phyloP scores from a whole-genome alignment of 2,329 filamentous ascomycete genomes.

The Phoma sp. region DNA sequence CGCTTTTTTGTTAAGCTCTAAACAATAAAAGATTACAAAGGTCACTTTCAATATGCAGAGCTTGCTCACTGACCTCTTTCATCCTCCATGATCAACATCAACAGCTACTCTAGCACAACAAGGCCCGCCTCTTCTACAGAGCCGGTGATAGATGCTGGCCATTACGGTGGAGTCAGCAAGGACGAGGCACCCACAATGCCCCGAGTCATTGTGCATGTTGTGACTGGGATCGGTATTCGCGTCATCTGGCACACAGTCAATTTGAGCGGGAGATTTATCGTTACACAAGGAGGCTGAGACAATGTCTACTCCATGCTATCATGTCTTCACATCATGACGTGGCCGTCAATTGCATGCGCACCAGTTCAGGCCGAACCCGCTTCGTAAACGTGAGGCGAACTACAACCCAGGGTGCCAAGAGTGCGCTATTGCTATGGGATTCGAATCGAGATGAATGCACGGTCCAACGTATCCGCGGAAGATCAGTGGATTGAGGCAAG shows the following conservation, averaged over 20 bases:
- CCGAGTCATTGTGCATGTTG: not conserved
- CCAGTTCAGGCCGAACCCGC: not conserved
- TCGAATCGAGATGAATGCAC: not conserved
- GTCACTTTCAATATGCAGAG: too few relatives aligned
- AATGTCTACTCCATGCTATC: not conserved
- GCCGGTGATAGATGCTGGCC: too few relatives aligned
- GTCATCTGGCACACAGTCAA: not conserved
- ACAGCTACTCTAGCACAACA: too few relatives aligned
- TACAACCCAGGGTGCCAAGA: not conserved
- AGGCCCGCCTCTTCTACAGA: too few relatives aligned
- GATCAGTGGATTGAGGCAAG: conserved; percentile 1
- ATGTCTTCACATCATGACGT: not conserved
- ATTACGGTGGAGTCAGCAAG: too few relatives aligned
- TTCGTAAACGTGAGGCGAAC: not conserved
- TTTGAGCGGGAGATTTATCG: not conserved
- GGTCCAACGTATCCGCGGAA: not conserved
- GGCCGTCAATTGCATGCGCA: not conserved
- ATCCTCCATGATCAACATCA: too few relatives aligned
- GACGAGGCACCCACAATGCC: not conserved
- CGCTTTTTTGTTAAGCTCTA: too few relatives aligned
- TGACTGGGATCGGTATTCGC: not conserved
- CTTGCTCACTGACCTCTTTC: too few relatives aligned
- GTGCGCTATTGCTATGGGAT: not conserved
- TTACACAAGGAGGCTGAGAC: not conserved
- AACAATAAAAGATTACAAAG: too few relatives aligned